phyloP scores from a whole-genome alignment of 2,329 filamentous ascomycete genomes.

The Colletotrichum musicola region DNA sequence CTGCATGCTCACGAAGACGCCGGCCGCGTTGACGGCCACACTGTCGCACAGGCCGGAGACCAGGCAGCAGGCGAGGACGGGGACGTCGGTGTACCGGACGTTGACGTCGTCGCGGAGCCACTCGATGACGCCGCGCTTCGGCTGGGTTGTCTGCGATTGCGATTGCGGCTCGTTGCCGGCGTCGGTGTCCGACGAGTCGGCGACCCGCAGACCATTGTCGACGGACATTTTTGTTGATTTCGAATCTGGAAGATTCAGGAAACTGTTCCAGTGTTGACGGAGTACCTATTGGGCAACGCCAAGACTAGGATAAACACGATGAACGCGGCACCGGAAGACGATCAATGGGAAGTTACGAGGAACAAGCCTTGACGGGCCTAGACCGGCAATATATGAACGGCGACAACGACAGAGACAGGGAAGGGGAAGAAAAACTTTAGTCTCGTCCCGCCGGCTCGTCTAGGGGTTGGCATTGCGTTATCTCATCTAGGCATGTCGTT shows the following conservation, averaged over 20 bases:
- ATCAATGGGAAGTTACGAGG: not conserved
- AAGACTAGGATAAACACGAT: not conserved
- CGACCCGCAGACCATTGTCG: conserved; percentile 28
- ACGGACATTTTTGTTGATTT: conserved; percentile 16
- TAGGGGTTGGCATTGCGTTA: conserved; percentile 34
- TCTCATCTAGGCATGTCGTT: conserved; percentile 33
- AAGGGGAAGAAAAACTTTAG: not conserved
- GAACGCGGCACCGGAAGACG: not conserved
- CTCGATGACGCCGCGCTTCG: conserved; percentile 24
- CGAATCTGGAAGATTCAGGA: not conserved
- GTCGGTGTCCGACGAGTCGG: conserved; percentile 32
- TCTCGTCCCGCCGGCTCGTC: conserved; percentile 12
- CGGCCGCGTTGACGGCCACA: conserved; percentile 54
- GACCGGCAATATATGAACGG: conserved; percentile 18
- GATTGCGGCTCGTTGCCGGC: conserved; percentile 13
- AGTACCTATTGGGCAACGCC: not conserved
- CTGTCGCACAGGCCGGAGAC: conserved; percentile 56
- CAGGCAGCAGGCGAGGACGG: conserved; percentile 54
- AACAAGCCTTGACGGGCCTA: not conserved
- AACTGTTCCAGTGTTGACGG: not conserved
- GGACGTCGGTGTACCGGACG: conserved; percentile 47
- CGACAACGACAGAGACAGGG: not conserved
- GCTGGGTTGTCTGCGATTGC: not conserved
- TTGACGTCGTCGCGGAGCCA: conserved; percentile 40
- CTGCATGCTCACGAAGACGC: conserved; percentile 57